A percentile compares a stretch with the other conserved stretches of the same genome.
Conservation (phyloP, 2,329 filamentous ascomycete genomes). For the Bisporella sp. region DNA sequence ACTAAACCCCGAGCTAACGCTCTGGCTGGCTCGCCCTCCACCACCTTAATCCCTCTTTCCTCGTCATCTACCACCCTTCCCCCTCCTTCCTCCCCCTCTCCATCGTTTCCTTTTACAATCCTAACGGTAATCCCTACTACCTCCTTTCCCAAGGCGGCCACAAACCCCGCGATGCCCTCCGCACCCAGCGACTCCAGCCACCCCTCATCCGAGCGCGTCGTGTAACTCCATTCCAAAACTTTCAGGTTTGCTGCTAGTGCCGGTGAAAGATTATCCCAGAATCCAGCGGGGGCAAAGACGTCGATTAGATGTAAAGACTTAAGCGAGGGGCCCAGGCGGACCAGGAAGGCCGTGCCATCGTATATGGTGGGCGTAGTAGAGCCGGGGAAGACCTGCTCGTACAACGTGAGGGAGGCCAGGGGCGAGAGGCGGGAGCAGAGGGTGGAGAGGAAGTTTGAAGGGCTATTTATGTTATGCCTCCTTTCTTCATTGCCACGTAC, state of each 20-base stretch:
- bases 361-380: slow-evolving; percentile 30
- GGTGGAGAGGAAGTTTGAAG: slow-evolving; percentile 33
- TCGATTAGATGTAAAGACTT: slow-evolving; percentile 40
- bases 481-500: no score
- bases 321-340: slow-evolving; percentile 25
- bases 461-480: slow-evolving; percentile 8
- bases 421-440: slow-evolving; percentile 34
- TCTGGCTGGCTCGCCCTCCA: slow-evolving; percentile 4
- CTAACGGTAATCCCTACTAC: slow-evolving; percentile 13
- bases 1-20: slow-evolving; percentile 10
- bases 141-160: slow-evolving; percentile 3
- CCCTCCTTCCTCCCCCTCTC: slow-evolving; percentile 12
- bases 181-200: slow-evolving; percentile 12
- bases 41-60: slow-evolving; percentile 11
- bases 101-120: slow-evolving; percentile 19
- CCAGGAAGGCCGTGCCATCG: slow-evolving; percentile 33
- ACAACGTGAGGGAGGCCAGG: slow-evolving; percentile 36
- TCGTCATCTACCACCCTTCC: no score
- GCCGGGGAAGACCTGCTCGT: slow-evolving; percentile 38
- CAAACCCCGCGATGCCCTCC: slow-evolving; percentile 10
- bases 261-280: slow-evolving; percentile 28
- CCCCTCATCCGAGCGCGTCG: slow-evolving; percentile 30
- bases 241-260: slow-evolving; percentile 27
- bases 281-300: slow-evolving; percentile 35
- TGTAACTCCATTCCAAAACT: slow-evolving; percentile 40